A percentile compares a stretch with the other conserved stretches of the same genome.
Conservation (phyloP, 2,329 filamentous ascomycete species). For the Diaporthe sp. region DNA sequence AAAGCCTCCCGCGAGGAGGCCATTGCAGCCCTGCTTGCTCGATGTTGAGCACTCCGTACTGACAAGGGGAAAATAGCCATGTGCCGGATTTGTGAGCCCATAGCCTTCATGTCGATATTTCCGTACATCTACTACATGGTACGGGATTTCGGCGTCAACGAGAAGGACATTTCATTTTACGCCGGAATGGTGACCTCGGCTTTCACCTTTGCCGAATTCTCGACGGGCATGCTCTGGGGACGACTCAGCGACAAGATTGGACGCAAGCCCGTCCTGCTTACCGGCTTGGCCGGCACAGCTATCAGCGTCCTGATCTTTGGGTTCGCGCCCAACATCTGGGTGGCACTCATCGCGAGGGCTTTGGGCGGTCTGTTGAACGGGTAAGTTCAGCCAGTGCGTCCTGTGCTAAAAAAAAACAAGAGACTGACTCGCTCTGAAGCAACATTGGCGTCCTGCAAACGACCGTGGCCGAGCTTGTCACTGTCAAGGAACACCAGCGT, state of each 20-base stretch:
- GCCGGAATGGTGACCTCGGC: slow-evolving; percentile 96
- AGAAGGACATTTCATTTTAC: slow-evolving; percentile 89
- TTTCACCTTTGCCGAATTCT: slow-evolving; percentile 96
- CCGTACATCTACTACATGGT: slow-evolving; percentile 99
- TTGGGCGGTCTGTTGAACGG: slow-evolving; percentile 93
- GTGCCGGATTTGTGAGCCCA: slow-evolving; percentile 97
- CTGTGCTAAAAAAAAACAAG: slow-evolving; percentile 23
- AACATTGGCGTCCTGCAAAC: slow-evolving; percentile 97
- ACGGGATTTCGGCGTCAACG: slow-evolving; percentile 86
- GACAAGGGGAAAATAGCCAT: slow-evolving; percentile 66
- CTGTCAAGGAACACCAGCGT: slow-evolving; percentile 93
- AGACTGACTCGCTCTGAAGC: slow-evolving; percentile 53
- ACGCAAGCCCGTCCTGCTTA: slow-evolving; percentile 90
- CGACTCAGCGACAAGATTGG: slow-evolving; percentile 91
- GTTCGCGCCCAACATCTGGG: slow-evolving; percentile 83
- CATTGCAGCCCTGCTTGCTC: neutral
- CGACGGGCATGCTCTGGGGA: slow-evolving; percentile 93
- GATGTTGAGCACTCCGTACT: neutral
- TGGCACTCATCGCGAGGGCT: slow-evolving; percentile 88
- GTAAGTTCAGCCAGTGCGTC: slow-evolving; percentile 58
- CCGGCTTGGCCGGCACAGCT: slow-evolving; percentile 89
- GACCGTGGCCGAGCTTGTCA: slow-evolving; percentile 93
- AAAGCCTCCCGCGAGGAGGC: neutral
- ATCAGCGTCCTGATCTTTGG: slow-evolving; percentile 94
- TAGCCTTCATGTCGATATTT: slow-evolving; percentile 99